Evolutionary conservation across 176 grass and related monocot species (phyloP).

Genomic region (Lolium perenne): DNA sequence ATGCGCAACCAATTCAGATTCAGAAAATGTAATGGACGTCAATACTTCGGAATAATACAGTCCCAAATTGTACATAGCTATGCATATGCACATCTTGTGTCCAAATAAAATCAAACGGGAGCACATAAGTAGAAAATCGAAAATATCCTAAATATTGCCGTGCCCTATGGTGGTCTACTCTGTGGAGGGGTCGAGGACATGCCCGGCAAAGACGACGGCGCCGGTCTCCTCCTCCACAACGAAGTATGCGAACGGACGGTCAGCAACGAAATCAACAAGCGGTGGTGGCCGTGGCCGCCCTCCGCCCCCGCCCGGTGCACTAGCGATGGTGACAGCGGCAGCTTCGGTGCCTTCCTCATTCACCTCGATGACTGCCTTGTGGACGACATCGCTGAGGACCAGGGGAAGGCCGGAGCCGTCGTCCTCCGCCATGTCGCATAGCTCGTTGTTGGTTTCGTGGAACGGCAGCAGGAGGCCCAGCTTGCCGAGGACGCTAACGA

Average conservation of each 20-base stretch:
- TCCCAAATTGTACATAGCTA: too few relatives aligned
- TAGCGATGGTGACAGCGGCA: neutral
- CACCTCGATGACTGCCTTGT: constrained; percentile 19
- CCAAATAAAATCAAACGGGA: too few relatives aligned
- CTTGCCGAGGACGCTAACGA: neutral
- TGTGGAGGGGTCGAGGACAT: neutral
- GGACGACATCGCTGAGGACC: neutral
- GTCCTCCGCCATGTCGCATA: neutral
- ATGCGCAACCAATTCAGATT: too few relatives aligned
- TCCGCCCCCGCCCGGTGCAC: too few relatives aligned
- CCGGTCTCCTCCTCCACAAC: neutral
- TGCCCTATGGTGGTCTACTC: neutral
- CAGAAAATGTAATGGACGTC: too few relatives aligned
- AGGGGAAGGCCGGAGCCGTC: neutral
- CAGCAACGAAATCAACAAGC: neutral
- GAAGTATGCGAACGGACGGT: neutral
- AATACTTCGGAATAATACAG: too few relatives aligned
- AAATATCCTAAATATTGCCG: too few relatives aligned
- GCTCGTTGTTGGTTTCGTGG: neutral
- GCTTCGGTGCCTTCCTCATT: constrained; percentile 15
- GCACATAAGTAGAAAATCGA: too few relatives aligned
- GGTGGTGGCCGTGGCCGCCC: neutral
- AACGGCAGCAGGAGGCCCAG: neutral
- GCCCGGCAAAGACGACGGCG: neutral
- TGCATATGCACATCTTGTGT: too few relatives aligned